Evolutionary conservation across 2,329 filamentous ascomycete genomes (phyloP).

Genomic region (Fusarium napiforme): DNA sequence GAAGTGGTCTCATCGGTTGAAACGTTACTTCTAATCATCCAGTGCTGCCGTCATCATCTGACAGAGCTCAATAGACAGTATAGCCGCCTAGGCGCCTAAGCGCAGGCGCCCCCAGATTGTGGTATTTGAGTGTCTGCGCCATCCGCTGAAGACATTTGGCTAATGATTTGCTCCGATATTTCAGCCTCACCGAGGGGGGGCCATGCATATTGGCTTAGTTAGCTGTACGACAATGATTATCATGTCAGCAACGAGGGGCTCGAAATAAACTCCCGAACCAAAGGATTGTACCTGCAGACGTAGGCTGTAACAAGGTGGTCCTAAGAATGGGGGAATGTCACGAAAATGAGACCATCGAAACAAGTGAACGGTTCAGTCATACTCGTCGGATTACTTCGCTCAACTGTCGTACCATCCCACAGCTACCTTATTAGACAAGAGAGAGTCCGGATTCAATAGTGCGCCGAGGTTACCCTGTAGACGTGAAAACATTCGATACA

Average conservation of each 20-base stretch:
- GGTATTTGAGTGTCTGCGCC: constrained; percentile 8
- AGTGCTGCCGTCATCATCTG: neutral
- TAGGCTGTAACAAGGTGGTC: neutral
- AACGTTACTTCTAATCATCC: constrained; percentile 17
- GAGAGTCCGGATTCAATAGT: neutral
- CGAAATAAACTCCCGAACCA: neutral
- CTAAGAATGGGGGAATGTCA: neutral
- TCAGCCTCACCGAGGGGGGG: neutral
- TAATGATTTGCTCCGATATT: neutral
- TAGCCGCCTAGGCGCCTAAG: constrained; percentile 34
- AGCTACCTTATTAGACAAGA: neutral
- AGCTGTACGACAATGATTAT: neutral
- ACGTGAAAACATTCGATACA: constrained; percentile 13
- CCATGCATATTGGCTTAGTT: neutral
- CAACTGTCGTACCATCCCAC: neutral
- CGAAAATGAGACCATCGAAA: neutral
- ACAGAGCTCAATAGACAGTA: neutral
- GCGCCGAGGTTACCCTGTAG: neutral
- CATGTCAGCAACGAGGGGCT: neutral
- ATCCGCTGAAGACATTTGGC: constrained; percentile 7
- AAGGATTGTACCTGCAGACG: neutral
- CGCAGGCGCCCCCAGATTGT: constrained; percentile 19
- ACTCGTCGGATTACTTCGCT: constrained; percentile 15
- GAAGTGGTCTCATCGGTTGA: neutral
- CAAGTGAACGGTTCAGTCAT: neutral